Base-by-base conservation (phyloP, 2,329 filamentous ascomycete species). In the Talaromyces sp. region DNA sequence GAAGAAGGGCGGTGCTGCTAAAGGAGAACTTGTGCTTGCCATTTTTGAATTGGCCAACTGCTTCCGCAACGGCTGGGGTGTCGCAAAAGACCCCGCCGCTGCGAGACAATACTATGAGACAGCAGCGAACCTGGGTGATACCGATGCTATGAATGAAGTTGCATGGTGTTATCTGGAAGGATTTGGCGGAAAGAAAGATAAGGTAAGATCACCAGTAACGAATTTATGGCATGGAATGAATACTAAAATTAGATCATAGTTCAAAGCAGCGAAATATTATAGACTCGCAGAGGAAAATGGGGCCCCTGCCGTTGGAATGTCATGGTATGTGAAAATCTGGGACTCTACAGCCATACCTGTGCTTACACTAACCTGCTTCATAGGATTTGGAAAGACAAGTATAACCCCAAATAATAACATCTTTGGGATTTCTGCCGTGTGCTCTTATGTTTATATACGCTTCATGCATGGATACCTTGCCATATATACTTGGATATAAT, bases 371-470 rank as follows among this genome's bases (percentile, higher is more conserved):
- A 66, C 27, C 24, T 24, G n/a, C 42, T 44, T 46, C 37, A 45
- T 51, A 96, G 91, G 92, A 97, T 97, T 69, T 97, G 93, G 91
- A 97, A 97, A 73, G 91, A 96, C 58, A 97, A 97, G 77, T 97
- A 97, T 77, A 82, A 80, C 58, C 78, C 80, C 17, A 79, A 80
- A 29, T 49, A 14, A 49, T 4, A 4, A 8, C 11, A 39, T 35
- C 24, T 33, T n/a, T 27, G 24, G 24, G 10, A 8, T 7, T 17
- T 16, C 3, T 17, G 27, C 27, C 7, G 24, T 36, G 32, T 46
- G 27, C 27, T 17, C n/a, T 20, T 7, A 46, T 27, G 19, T n/a
- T 24, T 20, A n/a, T 41, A 24, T 16, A 30, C 32, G 42, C 17
- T 16, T 37, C 3, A 45, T 35, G 43, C 22, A 17, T 42, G 40